Evolutionary conservation across 495 filamentous ascomycete species (phyloP).

Genomic region (Tuber calosporum): DNA sequence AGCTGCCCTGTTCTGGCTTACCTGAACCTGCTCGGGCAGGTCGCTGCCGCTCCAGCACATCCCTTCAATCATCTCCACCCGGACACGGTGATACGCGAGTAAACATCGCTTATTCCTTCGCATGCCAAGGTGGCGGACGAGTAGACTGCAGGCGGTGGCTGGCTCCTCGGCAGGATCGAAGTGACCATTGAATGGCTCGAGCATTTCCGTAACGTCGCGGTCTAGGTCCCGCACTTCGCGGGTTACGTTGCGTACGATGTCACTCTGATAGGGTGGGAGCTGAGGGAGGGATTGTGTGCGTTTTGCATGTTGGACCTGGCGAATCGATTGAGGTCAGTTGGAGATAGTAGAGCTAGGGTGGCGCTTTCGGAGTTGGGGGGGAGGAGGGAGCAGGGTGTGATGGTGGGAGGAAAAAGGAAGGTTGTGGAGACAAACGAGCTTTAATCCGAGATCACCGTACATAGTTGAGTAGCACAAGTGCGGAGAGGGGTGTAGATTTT

Average conservation of each 20-base stretch:
- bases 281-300: slow-evolving; percentile 80
- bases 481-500: slow-evolving; percentile 9
- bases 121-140: slow-evolving; percentile 93
- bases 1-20: slow-evolving; percentile 45
- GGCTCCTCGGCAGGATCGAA: slow-evolving; percentile 84
- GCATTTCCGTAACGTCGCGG: slow-evolving; percentile 71
- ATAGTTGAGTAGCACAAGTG: slow-evolving; percentile 46
- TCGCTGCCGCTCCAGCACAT: slow-evolving; percentile 88
- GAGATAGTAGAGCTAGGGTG: slow-evolving; percentile 29
- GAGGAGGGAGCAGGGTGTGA: slow-evolving; percentile 13
- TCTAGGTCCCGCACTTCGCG: slow-evolving; percentile 92
- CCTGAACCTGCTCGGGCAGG: slow-evolving; percentile 51
- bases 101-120: slow-evolving; percentile 93
- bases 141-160: slow-evolving; percentile 73
- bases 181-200: slow-evolving; percentile 71
- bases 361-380: not conserved
- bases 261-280: slow-evolving; percentile 88
- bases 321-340: slow-evolving; percentile 6
- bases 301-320: slow-evolving; percentile 94
- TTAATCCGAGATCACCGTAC: slow-evolving; percentile 89
- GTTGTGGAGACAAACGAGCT: slow-evolving; percentile 52
- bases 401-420: slow-evolving; percentile 1
- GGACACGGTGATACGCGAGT: slow-evolving; percentile 84
- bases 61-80: slow-evolving; percentile 86
- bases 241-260: slow-evolving; percentile 77